Evolutionary conservation across 768 basidiomycete species (phyloP), one percentile per base, ranked within the genome.

Genomic region (Kwoniella europaea): DNA sequence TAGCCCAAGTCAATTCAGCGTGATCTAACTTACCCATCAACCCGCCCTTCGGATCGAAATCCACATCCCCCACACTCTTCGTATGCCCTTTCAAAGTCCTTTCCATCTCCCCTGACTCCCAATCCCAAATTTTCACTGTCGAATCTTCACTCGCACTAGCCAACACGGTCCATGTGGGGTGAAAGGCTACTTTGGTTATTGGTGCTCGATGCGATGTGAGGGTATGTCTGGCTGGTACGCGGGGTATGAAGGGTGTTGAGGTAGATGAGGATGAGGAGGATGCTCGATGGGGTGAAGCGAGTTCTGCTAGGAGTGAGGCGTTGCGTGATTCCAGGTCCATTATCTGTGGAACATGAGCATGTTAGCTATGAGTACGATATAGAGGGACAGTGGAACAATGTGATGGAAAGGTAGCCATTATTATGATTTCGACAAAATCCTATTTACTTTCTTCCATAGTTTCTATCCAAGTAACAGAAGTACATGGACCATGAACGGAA

Each of bases 41-140:
- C 74, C 89, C 89, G 43, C 94, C 94, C 85, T 92, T 93, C 71
- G 89, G 88, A 83, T 95, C 92, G 79, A 91, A 96, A 82, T 94
- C 91, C 65, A 92, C 89, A 84, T 94, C 94, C 81, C 89, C 89
- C 35, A 95, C 90, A 20, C 90, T 89, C 81, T 92, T 92, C 43
- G 94, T 95, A 85, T 96, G 94, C 7, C 93, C 92, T 84, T 94
- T 95, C 69, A 95, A 84, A 10, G 94, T 95, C 74, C 92, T 85
- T 83, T 96, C 94, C 82, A 94, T 91, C 76, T 95, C 93, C 53
- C 94, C 94, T 41, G 91, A 91, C 82, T 96, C 94, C 93, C 93
- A 96, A 77, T 96, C 94, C 93, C 94, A 95, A 58, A 95, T 90
- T 86, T 95, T 95, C 75, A 95, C 88, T 1, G 90, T 94, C 62